Conservation (phyloP, 495 filamentous ascomycete species). For the Aspergillus incahuasiensis region DNA sequence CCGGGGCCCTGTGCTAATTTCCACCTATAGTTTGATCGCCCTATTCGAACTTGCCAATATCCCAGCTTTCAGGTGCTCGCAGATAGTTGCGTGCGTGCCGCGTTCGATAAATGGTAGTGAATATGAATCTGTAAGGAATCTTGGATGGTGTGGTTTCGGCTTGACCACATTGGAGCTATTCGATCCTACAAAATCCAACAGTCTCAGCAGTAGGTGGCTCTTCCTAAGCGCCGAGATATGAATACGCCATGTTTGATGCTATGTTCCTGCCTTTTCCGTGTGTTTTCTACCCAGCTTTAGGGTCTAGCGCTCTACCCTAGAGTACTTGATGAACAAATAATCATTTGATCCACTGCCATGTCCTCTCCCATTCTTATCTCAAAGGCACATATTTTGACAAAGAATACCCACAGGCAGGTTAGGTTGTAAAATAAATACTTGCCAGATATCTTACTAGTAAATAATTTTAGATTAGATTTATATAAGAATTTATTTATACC, state of each 20-base stretch:
- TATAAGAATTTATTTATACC: too few relatives aligned
- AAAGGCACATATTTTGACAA: too few relatives aligned
- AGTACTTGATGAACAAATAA: too few relatives aligned
- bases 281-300: too few relatives aligned
- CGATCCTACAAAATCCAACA: conserved; percentile 47
- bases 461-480: too few relatives aligned
- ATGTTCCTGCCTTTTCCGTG: background rate
- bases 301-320: too few relatives aligned
- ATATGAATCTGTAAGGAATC: conserved; percentile 64
- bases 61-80: conserved; percentile 64
- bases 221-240: conserved; percentile 83
- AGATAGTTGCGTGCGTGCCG: conserved; percentile 76
- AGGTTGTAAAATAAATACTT: too few relatives aligned
- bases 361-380: too few relatives aligned
- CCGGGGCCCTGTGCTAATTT: too few relatives aligned
- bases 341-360: too few relatives aligned
- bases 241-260: background rate
- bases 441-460: too few relatives aligned
- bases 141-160: conserved; percentile 91
- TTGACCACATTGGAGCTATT: conserved; percentile 72
- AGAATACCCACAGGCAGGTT: too few relatives aligned
- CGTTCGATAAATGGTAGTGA: conserved; percentile 55
- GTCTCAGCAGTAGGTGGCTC: conserved; percentile 69
- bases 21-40: conserved; percentile 65
- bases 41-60: conserved; percentile 78